phyloP scores from a whole-genome alignment of 2,329 filamentous ascomycete genomes.

The Claviceps sp. region DNA sequence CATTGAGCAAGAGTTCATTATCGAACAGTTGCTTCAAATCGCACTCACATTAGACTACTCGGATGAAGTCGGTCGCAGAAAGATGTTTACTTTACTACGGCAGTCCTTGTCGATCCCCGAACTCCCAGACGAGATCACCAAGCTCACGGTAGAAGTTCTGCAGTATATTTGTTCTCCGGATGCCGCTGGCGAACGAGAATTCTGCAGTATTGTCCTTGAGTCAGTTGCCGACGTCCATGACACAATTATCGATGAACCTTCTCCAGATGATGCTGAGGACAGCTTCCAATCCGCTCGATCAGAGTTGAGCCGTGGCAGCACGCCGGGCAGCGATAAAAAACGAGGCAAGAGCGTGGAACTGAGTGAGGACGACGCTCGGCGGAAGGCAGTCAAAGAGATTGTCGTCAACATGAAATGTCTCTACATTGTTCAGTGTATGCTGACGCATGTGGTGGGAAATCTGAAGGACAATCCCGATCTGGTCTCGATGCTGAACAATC shows the following conservation, averaged over 20 bases:
- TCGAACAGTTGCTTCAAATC: constrained; percentile 90
- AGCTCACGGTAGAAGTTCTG: constrained; percentile 70
- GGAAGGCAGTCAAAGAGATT: constrained; percentile 77
- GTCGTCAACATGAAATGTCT: constrained; percentile 98
- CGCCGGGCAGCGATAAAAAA: constrained; percentile 34
- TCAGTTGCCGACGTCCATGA: constrained; percentile 95
- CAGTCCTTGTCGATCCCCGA: constrained; percentile 76
- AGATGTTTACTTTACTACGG: constrained; percentile 87
- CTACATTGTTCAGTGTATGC: constrained; percentile 94
- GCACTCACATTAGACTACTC: constrained; percentile 87
- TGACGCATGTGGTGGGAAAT: constrained; percentile 80
- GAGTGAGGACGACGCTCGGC: constrained; percentile 51
- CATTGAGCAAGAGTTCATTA: constrained; percentile 85
- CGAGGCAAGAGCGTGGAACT: constrained; percentile 28
- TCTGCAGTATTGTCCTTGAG: constrained; percentile 76
- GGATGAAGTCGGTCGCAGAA: constrained; percentile 88
- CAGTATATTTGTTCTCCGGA: constrained; percentile 70
- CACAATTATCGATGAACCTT: constrained; percentile 64
- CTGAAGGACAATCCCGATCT: constrained; percentile 81
- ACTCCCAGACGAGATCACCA: constrained; percentile 84
- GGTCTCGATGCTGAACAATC: constrained; percentile 96
- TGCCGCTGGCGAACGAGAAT: constrained; percentile 63
- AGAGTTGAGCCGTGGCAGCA: constrained; percentile 58
- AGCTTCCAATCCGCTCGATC: constrained; percentile 92
- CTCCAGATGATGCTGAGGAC: constrained; percentile 41